Base-by-base conservation (phyloP, 2,329 filamentous ascomycete genomes). In the Escovopsis sp. region DNA sequence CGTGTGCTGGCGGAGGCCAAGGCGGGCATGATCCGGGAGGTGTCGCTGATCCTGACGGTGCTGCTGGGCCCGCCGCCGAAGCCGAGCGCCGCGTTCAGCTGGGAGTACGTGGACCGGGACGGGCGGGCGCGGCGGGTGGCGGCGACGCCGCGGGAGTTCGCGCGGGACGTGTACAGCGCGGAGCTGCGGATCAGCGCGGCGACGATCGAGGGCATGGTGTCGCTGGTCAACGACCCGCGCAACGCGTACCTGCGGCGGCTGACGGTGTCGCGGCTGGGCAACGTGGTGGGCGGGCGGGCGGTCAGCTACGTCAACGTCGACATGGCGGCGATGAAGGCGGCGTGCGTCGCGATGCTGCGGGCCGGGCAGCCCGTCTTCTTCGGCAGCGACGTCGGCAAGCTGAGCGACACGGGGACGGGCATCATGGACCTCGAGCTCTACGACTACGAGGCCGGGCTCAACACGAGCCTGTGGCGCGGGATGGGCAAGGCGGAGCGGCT, bases 301-400 rank as follows among this genome's bases (percentile, higher is more conserved):
- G 72, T 93, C 41, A 83, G 76, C 8, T 94, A 94, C 56, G 75
- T 93, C 53, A 94, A 94, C 56, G 84, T 91, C 13, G 70, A 79
- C 45, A 87, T 87, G 68, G 48, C 60, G 2, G 66, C 73, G 0
- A 77, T 94, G 50, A 93, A 93, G 61, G 56, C 65, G 1, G 78
- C 81, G 0, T 83, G 80, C 51, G 75, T 93, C 39, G 68, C 73
- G 27, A 91, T 87, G 84, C 73, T 94, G 39, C 74, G 76, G 54
- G 77, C 79, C 10, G 85, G 84, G 1, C 63, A 84, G 5, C 86
- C 87, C 9, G 74, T 94, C 39, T 94, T 94, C 70, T 94, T 94
- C 57, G 87, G 87, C 43, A 82, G 75, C 39, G 87, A 94, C 53
- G 86, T 94, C 0, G 86, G 85, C 47, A 84, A 94, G 58, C 88